phyloP scores from a whole-genome alignment of 2,329 filamentous ascomycete species.

The Blastomyces gilchristii region DNA sequence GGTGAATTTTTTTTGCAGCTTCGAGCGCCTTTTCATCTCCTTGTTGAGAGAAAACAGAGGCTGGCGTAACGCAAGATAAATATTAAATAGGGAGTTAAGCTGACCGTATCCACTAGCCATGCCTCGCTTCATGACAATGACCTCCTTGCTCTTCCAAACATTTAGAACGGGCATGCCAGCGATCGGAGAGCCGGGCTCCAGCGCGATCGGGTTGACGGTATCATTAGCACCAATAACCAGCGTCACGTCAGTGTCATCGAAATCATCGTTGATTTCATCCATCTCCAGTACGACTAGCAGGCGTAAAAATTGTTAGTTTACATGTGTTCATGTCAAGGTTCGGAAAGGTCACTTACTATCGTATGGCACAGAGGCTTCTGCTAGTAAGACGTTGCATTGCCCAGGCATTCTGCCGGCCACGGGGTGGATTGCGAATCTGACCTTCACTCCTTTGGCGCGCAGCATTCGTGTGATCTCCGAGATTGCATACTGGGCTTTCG shows the following conservation, averaged over 20 bases:
- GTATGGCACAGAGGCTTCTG: conserved; percentile 79
- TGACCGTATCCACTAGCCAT: conserved; percentile 78
- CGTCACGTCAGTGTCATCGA: conserved; percentile 71
- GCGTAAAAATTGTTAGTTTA: conserved; percentile 13
- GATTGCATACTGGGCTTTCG: conserved; percentile 85
- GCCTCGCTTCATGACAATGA: conserved; percentile 85
- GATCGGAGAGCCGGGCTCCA: conserved; percentile 73
- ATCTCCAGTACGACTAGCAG: conserved; percentile 66
- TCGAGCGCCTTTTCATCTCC: neutral
- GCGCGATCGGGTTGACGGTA: conserved; percentile 80
- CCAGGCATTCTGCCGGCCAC: conserved; percentile 88
- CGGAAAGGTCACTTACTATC: conserved; percentile 46
- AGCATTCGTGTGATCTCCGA: conserved; percentile 68
- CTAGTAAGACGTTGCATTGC: conserved; percentile 82
- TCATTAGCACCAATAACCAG: conserved; percentile 89
- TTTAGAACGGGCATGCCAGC: conserved; percentile 89
- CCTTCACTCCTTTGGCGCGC: conserved; percentile 64
- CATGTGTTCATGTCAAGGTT: neutral
- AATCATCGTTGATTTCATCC: conserved; percentile 95
- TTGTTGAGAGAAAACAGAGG: neutral
- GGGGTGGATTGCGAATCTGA: conserved; percentile 82
- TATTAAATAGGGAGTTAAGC: conserved; percentile 19
- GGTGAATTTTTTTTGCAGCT: neutral
- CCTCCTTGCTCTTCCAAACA: conserved; percentile 88
- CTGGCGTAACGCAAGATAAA: neutral